phyloP scores from a whole-genome alignment of 2,329 filamentous ascomycete genomes.

The Ascochyta lentis region DNA sequence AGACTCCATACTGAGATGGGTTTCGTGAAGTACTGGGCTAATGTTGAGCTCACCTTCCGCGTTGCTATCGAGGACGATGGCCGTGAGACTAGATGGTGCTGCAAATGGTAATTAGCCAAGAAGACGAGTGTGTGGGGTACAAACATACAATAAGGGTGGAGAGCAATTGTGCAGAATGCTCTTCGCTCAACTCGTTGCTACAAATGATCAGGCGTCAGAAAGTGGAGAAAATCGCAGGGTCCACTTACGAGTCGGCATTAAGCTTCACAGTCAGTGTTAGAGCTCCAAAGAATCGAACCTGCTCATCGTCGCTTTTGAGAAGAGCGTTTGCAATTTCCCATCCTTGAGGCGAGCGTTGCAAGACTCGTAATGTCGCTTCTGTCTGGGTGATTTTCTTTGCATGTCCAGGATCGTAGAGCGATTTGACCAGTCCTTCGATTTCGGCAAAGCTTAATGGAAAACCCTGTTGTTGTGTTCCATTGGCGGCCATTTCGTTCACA shows the following conservation, averaged over 20 bases:
- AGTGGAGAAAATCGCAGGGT: not conserved
- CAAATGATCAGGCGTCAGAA: constrained; percentile 10
- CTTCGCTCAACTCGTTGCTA: constrained; percentile 41
- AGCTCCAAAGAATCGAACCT: constrained; percentile 90
- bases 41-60: constrained; percentile 77
- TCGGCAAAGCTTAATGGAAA: constrained; percentile 43
- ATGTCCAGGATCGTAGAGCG: constrained; percentile 58
- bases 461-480: constrained; percentile 16
- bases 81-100: constrained; percentile 42
- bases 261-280: constrained; percentile 93
- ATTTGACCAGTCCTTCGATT: constrained; percentile 56
- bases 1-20: constrained; percentile 71
- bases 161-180: constrained; percentile 45
- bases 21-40: constrained; percentile 77
- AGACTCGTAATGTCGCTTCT: constrained; percentile 76
- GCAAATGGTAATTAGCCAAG: constrained; percentile 14
- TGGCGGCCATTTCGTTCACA: constrained; percentile 8
- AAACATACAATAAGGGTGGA: constrained; percentile 44
- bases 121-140: not conserved
- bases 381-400: constrained; percentile 58
- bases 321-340: constrained; percentile 86
- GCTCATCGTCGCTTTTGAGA: constrained; percentile 70
- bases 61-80: constrained; percentile 65
- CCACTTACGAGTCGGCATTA: constrained; percentile 82
- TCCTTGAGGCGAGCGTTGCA: constrained; percentile 81